These are phyloP conservation scores for Nyssa sinensis DNA, from an alignment of 148 eudicot genomes.

Conservation along the genomic window DNA sequence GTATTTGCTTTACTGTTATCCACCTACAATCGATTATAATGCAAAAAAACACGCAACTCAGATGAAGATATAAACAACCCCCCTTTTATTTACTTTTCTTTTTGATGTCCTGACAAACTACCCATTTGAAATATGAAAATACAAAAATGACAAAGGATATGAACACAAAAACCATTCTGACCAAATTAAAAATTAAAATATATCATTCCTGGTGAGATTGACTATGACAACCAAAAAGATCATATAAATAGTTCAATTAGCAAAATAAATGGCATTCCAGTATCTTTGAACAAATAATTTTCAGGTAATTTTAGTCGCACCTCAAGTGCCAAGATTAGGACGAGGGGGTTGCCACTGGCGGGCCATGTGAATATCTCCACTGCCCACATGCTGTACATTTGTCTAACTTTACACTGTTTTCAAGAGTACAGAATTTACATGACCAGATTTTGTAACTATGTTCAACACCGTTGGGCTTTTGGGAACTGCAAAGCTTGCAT, in stretches of 20 bases:
- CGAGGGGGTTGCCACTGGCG: conserved; percentile 53
- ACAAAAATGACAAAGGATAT: neutral
- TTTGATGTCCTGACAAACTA: no score
- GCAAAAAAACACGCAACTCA: no score
- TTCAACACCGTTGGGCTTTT: conserved; percentile 57
- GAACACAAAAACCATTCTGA: neutral
- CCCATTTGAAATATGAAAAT: neutral
- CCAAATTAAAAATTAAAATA: neutral
- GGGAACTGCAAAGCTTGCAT: conserved; percentile 65
- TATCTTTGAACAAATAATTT: neutral
- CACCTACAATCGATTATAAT: no score
- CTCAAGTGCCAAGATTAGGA: conserved; percentile 70
- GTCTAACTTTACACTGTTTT: conserved; percentile 56
- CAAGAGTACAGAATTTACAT: conserved; percentile 85
- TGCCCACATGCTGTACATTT: conserved; percentile 74
- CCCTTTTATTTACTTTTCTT: no score
- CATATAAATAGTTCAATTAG: neutral
- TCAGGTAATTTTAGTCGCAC: conserved; percentile 3
- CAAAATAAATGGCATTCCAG: conserved; percentile 7
- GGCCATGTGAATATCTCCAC: conserved; percentile 90
- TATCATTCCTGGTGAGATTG: conserved; percentile 1
- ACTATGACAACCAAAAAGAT: neutral
- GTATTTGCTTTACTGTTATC: no score
- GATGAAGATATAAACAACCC: no score
- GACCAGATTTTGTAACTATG: conserved; percentile 58